Percentiles rank a stretch among this genome's conserved stretches.
Conservation (phyloP, 2,329 filamentous ascomycete genomes). For the Orbilia oligospora region DNA sequence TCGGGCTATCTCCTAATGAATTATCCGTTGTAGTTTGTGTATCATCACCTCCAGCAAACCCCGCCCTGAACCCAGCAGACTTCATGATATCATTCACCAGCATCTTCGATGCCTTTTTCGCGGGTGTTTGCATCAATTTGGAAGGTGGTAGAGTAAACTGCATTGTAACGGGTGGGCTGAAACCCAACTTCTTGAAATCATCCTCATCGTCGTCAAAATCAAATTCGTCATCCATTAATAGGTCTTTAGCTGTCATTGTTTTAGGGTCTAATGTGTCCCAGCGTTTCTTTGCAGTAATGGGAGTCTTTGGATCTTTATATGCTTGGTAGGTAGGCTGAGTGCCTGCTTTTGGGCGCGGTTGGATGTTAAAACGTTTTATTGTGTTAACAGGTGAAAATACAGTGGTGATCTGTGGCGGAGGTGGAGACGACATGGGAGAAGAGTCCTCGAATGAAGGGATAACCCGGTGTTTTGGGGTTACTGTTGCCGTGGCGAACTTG, state of each 20-base stretch:
- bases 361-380: conserved; percentile 48
- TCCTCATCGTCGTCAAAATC: conserved; percentile 71
- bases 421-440: conserved; percentile 69
- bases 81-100: conserved; percentile 85
- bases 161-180: conserved; percentile 94
- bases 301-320: conserved; percentile 73
- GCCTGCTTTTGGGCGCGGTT: conserved; percentile 37
- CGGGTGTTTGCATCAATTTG: conserved; percentile 85
- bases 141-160: conserved; percentile 85
- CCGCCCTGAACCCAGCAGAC: conserved; percentile 74
- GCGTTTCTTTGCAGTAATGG: conserved; percentile 71
- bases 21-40: conserved; percentile 49
- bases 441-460: conserved; percentile 67
- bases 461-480: conserved; percentile 64
- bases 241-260: conserved; percentile 77
- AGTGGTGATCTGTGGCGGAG: conserved; percentile 58
- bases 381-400: conserved; percentile 57
- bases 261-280: conserved; percentile 75
- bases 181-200: conserved; percentile 75
- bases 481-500: conserved; percentile 67
- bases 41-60: conserved; percentile 56
- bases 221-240: conserved; percentile 59
- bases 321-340: conserved; percentile 6
- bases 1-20: conserved; percentile 44
- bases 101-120: conserved; percentile 82